Evolutionary conservation across 192 early-diverging fungal genomes (phyloP).

Genomic region (Dispira simplex): DNA sequence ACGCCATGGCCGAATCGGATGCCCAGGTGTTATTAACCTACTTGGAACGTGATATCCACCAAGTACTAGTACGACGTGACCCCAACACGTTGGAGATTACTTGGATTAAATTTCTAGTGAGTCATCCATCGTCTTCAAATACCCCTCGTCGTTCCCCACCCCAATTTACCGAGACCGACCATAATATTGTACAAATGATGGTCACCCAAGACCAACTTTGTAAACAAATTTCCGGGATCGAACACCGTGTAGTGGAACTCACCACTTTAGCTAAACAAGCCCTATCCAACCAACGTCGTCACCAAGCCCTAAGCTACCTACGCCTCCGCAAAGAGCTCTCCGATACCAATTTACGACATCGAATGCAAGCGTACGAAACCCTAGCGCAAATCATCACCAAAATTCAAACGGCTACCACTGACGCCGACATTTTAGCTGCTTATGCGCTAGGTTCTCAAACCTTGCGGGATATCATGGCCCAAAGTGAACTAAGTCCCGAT

Average conservation of each 20-base stretch:
- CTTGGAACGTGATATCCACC: neutral
- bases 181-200: no score
- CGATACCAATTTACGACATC: neutral
- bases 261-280: no score
- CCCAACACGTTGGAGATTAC: neutral
- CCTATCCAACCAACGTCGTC: neutral
- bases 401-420: neutral
- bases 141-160: no score
- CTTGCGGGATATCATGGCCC: neutral
- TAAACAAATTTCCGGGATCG: no score
- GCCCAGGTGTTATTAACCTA: neutral
- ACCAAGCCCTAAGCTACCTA: neutral
- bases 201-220: no score
- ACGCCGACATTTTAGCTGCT: neutral
- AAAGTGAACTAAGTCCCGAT: neutral
- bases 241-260: no score
- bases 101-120: no score
- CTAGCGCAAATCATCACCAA: neutral
- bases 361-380: neutral
- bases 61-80: neutral
- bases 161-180: no score
- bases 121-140: no score
- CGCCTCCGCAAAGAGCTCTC: neutral
- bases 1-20: neutral
- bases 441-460: neutral